Percentiles rank a stretch among this genome's conserved stretches.
These are phyloP conservation scores for Mycena polygramma DNA, from an alignment of 768 basidiomycete species.

Conservation along the genomic window DNA sequence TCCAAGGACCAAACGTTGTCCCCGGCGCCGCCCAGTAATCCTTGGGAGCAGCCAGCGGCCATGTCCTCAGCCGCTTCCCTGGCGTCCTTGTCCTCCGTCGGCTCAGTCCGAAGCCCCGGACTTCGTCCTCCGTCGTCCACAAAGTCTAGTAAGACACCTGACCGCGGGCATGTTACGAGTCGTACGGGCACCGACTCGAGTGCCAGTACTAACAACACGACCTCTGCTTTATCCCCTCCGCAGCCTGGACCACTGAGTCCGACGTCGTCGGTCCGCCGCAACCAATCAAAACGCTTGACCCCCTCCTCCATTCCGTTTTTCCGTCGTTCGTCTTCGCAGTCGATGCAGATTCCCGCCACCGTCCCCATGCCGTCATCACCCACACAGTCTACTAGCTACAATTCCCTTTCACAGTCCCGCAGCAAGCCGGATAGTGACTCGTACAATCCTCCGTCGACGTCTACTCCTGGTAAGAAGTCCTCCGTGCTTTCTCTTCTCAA, in stretches of 20 bases:
- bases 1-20: conserved; percentile 74
- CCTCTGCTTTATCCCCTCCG: conserved; percentile 65
- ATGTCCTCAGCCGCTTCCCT: conserved; percentile 86
- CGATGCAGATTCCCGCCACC: conserved; percentile 72
- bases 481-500: conserved; percentile 89
- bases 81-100: conserved; percentile 79
- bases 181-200: conserved; percentile 85
- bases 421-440: conserved; percentile 62
- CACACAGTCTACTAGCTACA: conserved; percentile 55
- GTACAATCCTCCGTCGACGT: conserved; percentile 63
- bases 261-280: conserved; percentile 74
- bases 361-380: conserved; percentile 68
- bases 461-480: conserved; percentile 79
- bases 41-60: conserved; percentile 82
- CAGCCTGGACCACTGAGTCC: conserved; percentile 79
- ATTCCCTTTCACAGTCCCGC: conserved; percentile 54
- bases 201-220: conserved; percentile 74
- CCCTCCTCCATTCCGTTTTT: conserved; percentile 96
- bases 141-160: conserved; percentile 66
- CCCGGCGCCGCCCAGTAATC: conserved; percentile 51
- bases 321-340: conserved; percentile 90
- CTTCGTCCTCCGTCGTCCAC: conserved; percentile 56
- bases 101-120: conserved; percentile 69
- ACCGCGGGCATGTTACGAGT: conserved; percentile 66
- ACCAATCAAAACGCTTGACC: conserved; percentile 85